Evolutionary conservation across 2,329 filamentous ascomycete genomes (phyloP), one percentile per base, ranked within the genome.

Genomic region (Pseudocercospora vitis): DNA sequence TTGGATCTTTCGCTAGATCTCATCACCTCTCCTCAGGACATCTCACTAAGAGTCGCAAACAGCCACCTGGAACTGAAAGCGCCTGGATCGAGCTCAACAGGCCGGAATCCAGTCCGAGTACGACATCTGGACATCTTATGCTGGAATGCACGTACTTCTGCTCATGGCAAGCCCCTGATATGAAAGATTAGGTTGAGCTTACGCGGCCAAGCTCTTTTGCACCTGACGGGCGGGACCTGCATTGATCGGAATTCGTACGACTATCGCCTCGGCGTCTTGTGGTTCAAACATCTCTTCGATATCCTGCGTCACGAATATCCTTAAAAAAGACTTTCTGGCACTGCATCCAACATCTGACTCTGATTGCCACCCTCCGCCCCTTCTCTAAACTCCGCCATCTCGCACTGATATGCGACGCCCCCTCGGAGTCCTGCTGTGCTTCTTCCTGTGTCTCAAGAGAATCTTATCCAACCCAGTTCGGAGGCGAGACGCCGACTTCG

Each of bases 401-500:
- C 9, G 24, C 7, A 23, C 6, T 42, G 37, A 42, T 12, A 58
- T 58, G 56, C 47, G 28, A 31, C 12, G 53, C 11, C 47, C 42
- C 3, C 50, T 52, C 26, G 23, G 35, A 21, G 21, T 48, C 8
- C 14, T 52, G 12, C 9, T 56, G 11, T 50, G 32, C 40, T 44
- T 28, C 4, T 14, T 42, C n/a, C 16, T 52, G 12, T 44, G 28
- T n/a, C 8, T 42, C 7, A 47, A 48, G 18, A 33, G 18, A 7
- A 50, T 46, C 11, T 19, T 12, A 40, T 55, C 58, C 40, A 18
- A 23, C 5, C 50, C 58, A n/a, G 14, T 56, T 9, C 2, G 31
- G 5, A 64, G 66, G 31, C 64, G 68, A 40, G 71, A 75, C 61
- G 69, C 72, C 16, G 68, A 76, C 61, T 78, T 78, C 49, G 68